A percentile compares a stretch with the other conserved stretches of the same genome.
These are phyloP conservation scores for Trichoderma orchidacearum DNA, from an alignment of 495 filamentous ascomycete species.

Conservation along the genomic window DNA sequence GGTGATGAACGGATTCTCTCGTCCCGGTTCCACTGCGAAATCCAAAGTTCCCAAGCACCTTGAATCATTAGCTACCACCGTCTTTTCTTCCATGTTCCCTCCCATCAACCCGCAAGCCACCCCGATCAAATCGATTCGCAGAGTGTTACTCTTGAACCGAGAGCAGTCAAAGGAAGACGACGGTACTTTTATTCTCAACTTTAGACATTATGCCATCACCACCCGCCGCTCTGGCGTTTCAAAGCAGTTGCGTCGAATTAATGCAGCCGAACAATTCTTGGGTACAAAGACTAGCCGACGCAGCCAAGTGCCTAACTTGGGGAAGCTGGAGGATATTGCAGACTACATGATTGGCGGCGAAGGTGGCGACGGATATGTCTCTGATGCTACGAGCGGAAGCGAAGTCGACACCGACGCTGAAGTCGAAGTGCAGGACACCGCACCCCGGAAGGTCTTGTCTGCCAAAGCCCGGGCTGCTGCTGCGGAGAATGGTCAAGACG, in stretches of 20 bases:
- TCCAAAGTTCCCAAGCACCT: constrained; percentile 65
- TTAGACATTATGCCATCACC: constrained; percentile 89
- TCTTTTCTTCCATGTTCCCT: constrained; percentile 94
- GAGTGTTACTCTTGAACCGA: constrained; percentile 82
- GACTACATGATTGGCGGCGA: constrained; percentile 88
- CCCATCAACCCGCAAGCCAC: constrained; percentile 88
- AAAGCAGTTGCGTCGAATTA: constrained; percentile 65
- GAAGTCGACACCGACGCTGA: constrained; percentile 92
- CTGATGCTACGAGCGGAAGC: constrained; percentile 68
- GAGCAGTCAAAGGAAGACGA: constrained; percentile 43
- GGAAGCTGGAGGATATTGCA: constrained; percentile 81
- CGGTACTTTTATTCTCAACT: constrained; percentile 69
- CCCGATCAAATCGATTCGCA: constrained; percentile 73
- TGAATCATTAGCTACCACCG: constrained; percentile 81
- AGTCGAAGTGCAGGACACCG: constrained; percentile 73
- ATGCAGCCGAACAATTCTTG: constrained; percentile 67
- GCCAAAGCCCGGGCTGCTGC: constrained; percentile 34
- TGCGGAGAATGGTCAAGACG: constrained; percentile 16
- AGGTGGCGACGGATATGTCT: constrained; percentile 66
- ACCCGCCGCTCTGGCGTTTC: constrained; percentile 78
- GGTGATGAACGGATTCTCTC: constrained; percentile 96
- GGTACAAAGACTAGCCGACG: constrained; percentile 46
- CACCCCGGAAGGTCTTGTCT: constrained; percentile 56
- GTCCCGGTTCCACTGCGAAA: constrained; percentile 49
- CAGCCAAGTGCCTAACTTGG: constrained; percentile 71